These are phyloP conservation scores for Calycina herbarum DNA, from an alignment of 2,329 filamentous ascomycete species.

Conservation along the genomic window DNA sequence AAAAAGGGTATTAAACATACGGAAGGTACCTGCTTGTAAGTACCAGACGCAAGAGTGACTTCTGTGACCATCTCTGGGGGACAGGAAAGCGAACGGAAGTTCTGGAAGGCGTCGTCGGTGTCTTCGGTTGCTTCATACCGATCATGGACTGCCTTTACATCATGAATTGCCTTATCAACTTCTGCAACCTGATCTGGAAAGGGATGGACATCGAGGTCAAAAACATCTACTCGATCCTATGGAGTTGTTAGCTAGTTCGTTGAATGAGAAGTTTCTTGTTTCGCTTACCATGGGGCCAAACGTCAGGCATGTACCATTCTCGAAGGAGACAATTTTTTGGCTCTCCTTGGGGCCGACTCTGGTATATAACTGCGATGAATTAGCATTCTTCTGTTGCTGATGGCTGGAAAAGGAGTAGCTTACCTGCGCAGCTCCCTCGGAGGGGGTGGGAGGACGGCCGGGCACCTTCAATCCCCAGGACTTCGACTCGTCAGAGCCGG, in stretches of 20 bases:
- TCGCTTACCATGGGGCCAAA: slow-evolving; percentile 29
- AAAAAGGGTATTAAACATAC: background rate
- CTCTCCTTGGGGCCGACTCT: slow-evolving; percentile 17
- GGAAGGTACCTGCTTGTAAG: slow-evolving; percentile 20
- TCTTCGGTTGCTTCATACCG: slow-evolving; percentile 10
- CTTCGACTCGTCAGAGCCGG: background rate
- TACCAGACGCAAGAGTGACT: slow-evolving; percentile 3
- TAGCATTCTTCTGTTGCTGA: slow-evolving; percentile 1
- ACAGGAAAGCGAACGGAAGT: slow-evolving; percentile 10
- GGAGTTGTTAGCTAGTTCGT: slow-evolving; percentile 10
- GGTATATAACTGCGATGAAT: slow-evolving; percentile 19
- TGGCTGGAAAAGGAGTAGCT: background rate
- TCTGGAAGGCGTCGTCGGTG: slow-evolving; percentile 7
- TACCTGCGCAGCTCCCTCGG: slow-evolving; percentile 33
- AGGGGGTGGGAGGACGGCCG: slow-evolving; percentile 31
- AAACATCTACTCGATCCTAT: slow-evolving; percentile 29
- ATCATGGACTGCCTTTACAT: slow-evolving; percentile 21
- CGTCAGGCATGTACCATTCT: slow-evolving; percentile 28
- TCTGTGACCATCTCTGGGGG: background rate
- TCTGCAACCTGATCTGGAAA: slow-evolving; percentile 27
- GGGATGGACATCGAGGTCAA: slow-evolving; percentile 15
- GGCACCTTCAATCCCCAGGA: slow-evolving; percentile 31
- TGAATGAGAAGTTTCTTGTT: background rate
- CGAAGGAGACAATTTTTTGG: slow-evolving; percentile 21
- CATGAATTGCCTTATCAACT: slow-evolving; percentile 26